Evolutionary conservation across 2,329 filamentous ascomycete species (phyloP), one percentile per base, ranked within the genome.

Genomic region (Paecilomyces sp.): DNA sequence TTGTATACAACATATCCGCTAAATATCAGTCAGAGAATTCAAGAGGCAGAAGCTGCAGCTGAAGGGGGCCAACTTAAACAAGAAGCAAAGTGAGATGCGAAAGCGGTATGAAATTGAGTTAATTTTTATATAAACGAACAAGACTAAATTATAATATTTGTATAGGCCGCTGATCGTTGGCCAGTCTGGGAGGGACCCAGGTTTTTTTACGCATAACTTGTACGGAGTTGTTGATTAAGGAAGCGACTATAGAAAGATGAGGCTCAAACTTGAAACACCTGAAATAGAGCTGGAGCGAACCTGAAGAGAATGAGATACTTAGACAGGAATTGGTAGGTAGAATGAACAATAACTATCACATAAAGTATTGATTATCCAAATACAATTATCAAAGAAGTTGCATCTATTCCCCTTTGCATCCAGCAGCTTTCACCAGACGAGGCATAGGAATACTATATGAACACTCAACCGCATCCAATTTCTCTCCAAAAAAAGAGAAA

Each of bases 401-500:
- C 36, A 15, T 41, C n/a, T 41, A 22, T 22, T 22, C 22, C 22
- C 22, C 25, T 28, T 47, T n/a, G 8, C 41, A 47, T 47, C 41
- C 41, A 22, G 41, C 41, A 18, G 15, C n/a, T 18, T 47, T 47
- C 41, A 47, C n/a, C 41, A 47, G 8, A 47, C 41, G 31, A 33
- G 31, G 5, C 31, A 33, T 33, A 33, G 31, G 5, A 5, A 33
- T 33, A 33, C 9, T 2, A 8, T 18, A 47, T 22, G 15, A 7
- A 8, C 3, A 12, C 36, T 41, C 36, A 41, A 41, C 13, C 41
- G 15, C n/a, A 4, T 22, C n/a, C 5, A 47, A 33, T 61, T 63
- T 58, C 59, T 57, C 31, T 51, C 51, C 47, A 54, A 61, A 71
- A 66, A 62, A 68, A 54, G 64, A 64, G 15, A 7, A 34, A 65